Percentiles rank a stretch among this genome's conserved stretches.
Evolutionary conservation across 1,284 basidiomycete genomes (phyloP).

Genomic region (Sporisorium iseilematis-ciliati): DNA sequence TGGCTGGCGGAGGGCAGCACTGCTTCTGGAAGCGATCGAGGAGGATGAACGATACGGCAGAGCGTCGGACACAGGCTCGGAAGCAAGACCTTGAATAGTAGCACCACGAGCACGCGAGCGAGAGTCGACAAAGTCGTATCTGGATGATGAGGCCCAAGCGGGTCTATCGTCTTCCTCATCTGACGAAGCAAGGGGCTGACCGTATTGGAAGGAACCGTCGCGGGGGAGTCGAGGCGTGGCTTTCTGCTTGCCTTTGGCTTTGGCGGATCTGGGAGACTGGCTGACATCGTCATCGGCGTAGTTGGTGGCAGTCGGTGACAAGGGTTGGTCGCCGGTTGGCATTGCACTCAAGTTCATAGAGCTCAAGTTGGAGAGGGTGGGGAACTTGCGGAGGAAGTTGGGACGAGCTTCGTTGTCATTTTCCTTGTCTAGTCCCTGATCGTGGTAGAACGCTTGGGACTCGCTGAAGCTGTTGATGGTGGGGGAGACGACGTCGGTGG

Average conservation of each 20-base stretch:
- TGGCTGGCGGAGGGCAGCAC: slow-evolving; percentile 1
- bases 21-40: slow-evolving; percentile 20
- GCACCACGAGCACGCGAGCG: slow-evolving; percentile 21
- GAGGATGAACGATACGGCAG: slow-evolving; percentile 11
- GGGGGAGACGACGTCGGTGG: background rate
- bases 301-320: slow-evolving; percentile 14
- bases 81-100: slow-evolving; percentile 5
- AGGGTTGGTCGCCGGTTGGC: slow-evolving; percentile 2
- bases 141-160: background rate
- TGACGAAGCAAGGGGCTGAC: slow-evolving; percentile 21
- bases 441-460: slow-evolving; percentile 19
- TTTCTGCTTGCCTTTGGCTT: slow-evolving; percentile 34
- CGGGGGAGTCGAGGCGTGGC: slow-evolving; percentile 22
- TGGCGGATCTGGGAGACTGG: slow-evolving; percentile 3
- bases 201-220: slow-evolving; percentile 34
- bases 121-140: background rate
- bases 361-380: slow-evolving; percentile 21
- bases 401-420: slow-evolving; percentile 11
- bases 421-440: slow-evolving; percentile 11
- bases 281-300: slow-evolving; percentile 9
- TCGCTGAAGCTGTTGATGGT: slow-evolving; percentile 27
- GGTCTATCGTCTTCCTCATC: slow-evolving; percentile 23
- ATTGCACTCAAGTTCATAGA: slow-evolving; percentile 8
- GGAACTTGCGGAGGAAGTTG: slow-evolving; percentile 27
- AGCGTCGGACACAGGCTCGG: background rate